Base-by-base conservation (phyloP, 805 yeast species). In the Candida maltosa region DNA sequence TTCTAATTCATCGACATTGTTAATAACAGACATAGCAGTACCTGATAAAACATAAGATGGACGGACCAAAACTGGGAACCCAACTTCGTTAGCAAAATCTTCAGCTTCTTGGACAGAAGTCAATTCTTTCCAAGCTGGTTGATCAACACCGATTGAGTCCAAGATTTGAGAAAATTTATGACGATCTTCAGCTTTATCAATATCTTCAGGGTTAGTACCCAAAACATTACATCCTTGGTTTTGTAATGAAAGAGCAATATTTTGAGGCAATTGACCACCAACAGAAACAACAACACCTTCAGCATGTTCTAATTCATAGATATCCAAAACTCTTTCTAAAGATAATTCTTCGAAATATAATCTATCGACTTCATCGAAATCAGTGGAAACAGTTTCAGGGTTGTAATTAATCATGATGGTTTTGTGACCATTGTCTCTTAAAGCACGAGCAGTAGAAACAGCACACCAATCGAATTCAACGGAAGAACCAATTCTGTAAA, bases 381-480 rank as follows among this genome's bases (percentile, higher is more conserved):
- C 98, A 36, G 98, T 91, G 8, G 96, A 87, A 28, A 91, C 98
- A 17, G 98, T 91, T 69, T 91, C 98, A 42, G 98, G 98, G 71
- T 91, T 91, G 69, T 91, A 91, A 73, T 91, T 91, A 57, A 91
- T 77, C 98, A 91, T 91, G 47, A 91, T 80, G 21, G 98, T 91
- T 65, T 82, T 86, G 61, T 80, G 82, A 45, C 95, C 95, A 37
- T 78, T 72, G 35, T 78, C 83, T 62, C 98, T 80, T 52, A 91
- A 78, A 29, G 97, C 88, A 60, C 97, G 81, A 38, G 95, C 96
- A 39, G 98, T 85, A 45, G 93, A 78, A 45, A 91, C 98, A 37
- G 97, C 98, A 75, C 98, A 91, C 98, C 98, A 91, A 65, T 91
- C 98, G 54, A 91, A 91, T 69, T 93, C 98, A 37, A 91, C 98